phyloP scores from a whole-genome alignment of 2,329 filamentous ascomycete species.

The Apiospora pterosperma region DNA sequence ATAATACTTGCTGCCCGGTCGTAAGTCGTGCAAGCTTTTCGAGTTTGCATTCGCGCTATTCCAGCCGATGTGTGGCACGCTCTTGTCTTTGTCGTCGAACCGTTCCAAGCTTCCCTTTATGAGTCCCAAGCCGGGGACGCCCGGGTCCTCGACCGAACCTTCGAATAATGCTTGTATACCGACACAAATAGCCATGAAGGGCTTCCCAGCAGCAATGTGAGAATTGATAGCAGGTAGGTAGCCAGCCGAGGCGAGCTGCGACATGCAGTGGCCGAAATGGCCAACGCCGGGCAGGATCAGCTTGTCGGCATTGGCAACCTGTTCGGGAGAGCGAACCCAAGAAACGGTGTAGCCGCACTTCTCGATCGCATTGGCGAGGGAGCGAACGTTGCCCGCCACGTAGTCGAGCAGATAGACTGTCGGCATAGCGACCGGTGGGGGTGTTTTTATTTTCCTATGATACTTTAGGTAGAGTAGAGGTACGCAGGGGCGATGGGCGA shows the following conservation, averaged over 20 bases:
- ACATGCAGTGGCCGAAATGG: slow-evolving; percentile 94
- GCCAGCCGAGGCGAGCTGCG: slow-evolving; percentile 75
- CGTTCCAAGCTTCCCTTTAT: slow-evolving; percentile 69
- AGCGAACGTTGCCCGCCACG: slow-evolving; percentile 93
- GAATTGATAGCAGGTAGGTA: slow-evolving; percentile 79
- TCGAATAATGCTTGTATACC: slow-evolving; percentile 88
- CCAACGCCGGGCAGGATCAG: slow-evolving; percentile 95
- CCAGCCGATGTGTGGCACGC: slow-evolving; percentile 99
- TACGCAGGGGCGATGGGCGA: background rate
- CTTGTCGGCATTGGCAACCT: slow-evolving; percentile 84
- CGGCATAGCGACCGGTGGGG: slow-evolving; percentile 51
- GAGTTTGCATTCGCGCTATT: slow-evolving; percentile 74
- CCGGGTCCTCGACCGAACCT: slow-evolving; percentile 74
- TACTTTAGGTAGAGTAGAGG: no score
- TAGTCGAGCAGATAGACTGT: slow-evolving; percentile 81
- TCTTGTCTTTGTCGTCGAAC: slow-evolving; percentile 75
- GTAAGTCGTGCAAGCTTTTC: slow-evolving; percentile 69
- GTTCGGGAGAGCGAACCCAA: slow-evolving; percentile 83
- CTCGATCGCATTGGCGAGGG: slow-evolving; percentile 95
- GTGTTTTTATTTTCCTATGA: background rate
- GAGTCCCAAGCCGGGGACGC: slow-evolving; percentile 70
- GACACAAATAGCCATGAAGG: slow-evolving; percentile 97
- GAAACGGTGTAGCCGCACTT: slow-evolving; percentile 90
- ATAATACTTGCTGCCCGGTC: slow-evolving; percentile 89
- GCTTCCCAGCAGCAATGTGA: slow-evolving; percentile 88